Conservation (phyloP, 805 yeast species). For the Wickerhamomyces rabaulensis region DNA sequence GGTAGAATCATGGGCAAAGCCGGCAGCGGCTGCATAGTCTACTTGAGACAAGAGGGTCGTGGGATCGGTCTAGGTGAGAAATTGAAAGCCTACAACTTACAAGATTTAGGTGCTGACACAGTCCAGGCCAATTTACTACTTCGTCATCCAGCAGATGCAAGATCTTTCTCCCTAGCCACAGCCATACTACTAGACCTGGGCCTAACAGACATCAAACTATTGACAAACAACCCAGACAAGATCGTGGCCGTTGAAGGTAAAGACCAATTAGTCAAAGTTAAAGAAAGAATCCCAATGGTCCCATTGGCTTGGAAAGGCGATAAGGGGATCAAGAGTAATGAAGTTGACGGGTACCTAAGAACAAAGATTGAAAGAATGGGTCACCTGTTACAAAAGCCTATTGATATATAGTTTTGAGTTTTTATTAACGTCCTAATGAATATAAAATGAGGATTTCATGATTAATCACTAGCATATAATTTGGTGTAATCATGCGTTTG, state of each 20-base stretch:
- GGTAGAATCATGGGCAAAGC: conserved; percentile 84
- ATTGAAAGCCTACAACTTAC: conserved; percentile 91
- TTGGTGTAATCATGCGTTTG: too few species aligned
- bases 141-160: conserved; percentile 97
- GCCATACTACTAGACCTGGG: conserved; percentile 86
- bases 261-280: conserved; percentile 65
- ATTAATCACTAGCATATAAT: too few species aligned
- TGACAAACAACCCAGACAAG: conserved; percentile 96
- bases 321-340: conserved; percentile 75
- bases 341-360: conserved; percentile 87
- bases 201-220: conserved; percentile 59
- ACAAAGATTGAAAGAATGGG: conserved; percentile 98
- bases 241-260: conserved; percentile 91
- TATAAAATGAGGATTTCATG: too few species aligned
- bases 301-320: conserved; percentile 80
- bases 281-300: conserved; percentile 92
- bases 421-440: too few species aligned
- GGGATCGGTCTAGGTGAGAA: conserved; percentile 99
- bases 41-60: conserved; percentile 95
- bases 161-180: conserved; percentile 90
- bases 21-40: conserved; percentile 93
- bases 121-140: conserved; percentile 91
- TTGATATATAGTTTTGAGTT: conserved; percentile 13
- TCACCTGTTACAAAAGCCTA: conserved; percentile 61
- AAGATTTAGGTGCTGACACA: conserved; percentile 97